Evolutionary conservation across 805 yeast genomes (phyloP).

Genomic region (Torulaspora franciscae): DNA sequence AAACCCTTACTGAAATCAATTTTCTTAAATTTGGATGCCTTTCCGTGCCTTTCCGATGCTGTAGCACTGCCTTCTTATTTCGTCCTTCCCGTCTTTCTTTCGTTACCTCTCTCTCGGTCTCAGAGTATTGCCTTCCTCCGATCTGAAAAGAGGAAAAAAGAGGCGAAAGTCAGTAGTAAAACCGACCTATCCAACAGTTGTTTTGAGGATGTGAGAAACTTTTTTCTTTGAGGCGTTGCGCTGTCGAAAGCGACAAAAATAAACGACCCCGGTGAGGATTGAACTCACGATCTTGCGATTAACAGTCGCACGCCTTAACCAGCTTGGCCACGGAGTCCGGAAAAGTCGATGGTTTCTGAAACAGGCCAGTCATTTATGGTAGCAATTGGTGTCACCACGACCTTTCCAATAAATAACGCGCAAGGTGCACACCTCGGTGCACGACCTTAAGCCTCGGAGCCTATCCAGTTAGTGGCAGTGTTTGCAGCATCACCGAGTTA

Average conservation of each 20-base stretch:
- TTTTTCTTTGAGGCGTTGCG: not conserved
- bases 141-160: not conserved
- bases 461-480: too few species aligned
- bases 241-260: not conserved
- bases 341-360: not conserved
- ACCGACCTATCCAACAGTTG: not conserved
- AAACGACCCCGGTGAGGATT: conserved; percentile 49
- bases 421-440: too few species aligned
- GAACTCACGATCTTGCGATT: conserved; percentile 57
- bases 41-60: too few species aligned
- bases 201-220: not conserved
- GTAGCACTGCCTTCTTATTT: not conserved
- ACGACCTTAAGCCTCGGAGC: too few species aligned
- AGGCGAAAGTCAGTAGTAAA: not conserved
- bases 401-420: too few species aligned
- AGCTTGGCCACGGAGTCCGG: conserved; percentile 48
- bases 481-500: too few species aligned
- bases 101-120: too few species aligned
- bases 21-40: too few species aligned
- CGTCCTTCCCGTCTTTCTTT: not conserved
- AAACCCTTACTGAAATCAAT: not conserved
- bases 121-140: not conserved
- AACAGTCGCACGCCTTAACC: conserved; percentile 56
- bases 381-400: not conserved
- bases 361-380: too few species aligned